Evolutionary conservation across 202 grass and related monocot species (phyloP), one percentile per base, ranked within the genome.

Genomic region (Elaeis oleifera): DNA sequence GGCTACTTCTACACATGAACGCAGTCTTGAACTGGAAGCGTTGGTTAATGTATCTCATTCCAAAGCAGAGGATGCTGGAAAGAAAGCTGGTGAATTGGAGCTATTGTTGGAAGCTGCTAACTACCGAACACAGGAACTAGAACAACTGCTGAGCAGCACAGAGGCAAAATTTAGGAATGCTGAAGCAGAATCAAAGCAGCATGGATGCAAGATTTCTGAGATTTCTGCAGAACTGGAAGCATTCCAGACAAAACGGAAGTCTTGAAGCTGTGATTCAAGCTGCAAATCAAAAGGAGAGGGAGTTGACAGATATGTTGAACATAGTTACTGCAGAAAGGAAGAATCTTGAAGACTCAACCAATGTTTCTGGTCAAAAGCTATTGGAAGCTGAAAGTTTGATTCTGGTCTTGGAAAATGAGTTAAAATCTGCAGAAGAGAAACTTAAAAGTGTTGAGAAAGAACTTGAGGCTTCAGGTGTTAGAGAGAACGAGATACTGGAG

Each of bases 171-270:
- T 83, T 77, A 80, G 70, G 72, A 65, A 77, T 77, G 61, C 65
- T 71, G 75, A 52, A 22, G 32, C 5, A 54, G 72, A 78, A 74
- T 77, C 60, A 39, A 69, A 67, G 31, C 28, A 25, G 61, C 71
- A n/a, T 25, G 48, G 63, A 66, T 25, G 65, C 36, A 83, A 69
- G 50, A 64, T 85, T 49, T 74, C 76, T 68, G 73, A 83, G 18
- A 65, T 90, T 80, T 74, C 59, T 49, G 58, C 53, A 5, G 73
- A 90, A 63, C 51, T 84, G 71, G 82, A 89, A 73, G 67, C 79
- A 61, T 82, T 80, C 88, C 84, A 86, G 65, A 74, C 77, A 60
- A 90, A 75, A 71, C 70, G 51, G 61, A 78, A 72, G 55, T 28
- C 79, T 44, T 44, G 36, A 44, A 44, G 1, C 36, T 13, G 36